Evolutionary conservation across 129 eudicot genomes (phyloP).

Genomic region (Arctium lappa): DNA sequence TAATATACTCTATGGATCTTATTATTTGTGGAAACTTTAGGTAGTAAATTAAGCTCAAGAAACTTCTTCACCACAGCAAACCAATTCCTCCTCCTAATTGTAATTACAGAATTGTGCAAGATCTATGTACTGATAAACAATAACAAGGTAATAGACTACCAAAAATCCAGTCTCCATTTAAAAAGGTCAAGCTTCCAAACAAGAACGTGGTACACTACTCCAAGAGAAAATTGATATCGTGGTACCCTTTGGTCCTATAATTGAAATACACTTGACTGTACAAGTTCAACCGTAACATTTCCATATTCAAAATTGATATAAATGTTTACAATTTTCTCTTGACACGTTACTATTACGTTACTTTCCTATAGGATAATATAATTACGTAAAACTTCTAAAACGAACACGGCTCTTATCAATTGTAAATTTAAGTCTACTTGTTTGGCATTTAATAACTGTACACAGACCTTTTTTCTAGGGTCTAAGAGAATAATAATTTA

Average conservation of each 20-base stretch:
- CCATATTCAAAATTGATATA: background rate
- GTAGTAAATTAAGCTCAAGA: background rate
- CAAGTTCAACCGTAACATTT: background rate
- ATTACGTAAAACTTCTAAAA: background rate
- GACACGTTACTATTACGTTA: background rate
- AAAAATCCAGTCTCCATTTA: background rate
- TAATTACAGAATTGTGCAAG: background rate
- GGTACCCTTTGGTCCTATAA: background rate
- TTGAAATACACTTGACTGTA: background rate
- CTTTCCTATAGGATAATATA: background rate
- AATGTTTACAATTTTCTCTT: background rate
- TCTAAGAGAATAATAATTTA: background rate
- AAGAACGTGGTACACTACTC: too few relatives aligned
- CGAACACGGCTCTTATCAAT: background rate
- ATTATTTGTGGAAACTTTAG: background rate
- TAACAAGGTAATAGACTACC: background rate
- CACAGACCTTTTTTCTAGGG: background rate
- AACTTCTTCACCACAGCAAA: background rate
- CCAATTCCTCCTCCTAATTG: background rate
- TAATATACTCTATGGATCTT: background rate
- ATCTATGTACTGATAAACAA: background rate
- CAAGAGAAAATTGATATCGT: background rate
- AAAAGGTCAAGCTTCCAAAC: background rate
- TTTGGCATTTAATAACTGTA: background rate
- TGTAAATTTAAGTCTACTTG: background rate